Evolutionary conservation across 352 stramenopile genomes (phyloP).

Genomic region (Phytophthora vignae): DNA sequence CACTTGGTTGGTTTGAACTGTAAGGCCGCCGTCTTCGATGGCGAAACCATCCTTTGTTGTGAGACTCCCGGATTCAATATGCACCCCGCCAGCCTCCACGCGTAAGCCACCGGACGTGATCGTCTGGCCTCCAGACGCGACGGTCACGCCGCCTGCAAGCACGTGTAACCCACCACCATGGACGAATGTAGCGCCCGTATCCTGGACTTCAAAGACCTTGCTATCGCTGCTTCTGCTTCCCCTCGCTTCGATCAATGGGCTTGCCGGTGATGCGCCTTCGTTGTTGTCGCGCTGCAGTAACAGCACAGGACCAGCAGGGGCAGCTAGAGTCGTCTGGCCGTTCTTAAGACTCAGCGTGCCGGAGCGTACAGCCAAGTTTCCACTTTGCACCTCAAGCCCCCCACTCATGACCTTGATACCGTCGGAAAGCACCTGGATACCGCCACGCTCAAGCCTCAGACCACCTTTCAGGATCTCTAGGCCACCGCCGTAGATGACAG

Average conservation of each 20-base stretch:
- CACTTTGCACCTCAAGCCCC: conserved; percentile 51
- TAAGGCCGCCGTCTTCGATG: conserved; percentile 70
- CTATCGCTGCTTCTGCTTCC: conserved; percentile 28
- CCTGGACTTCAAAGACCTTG: conserved; percentile 65
- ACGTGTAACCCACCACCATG: conserved; percentile 66
- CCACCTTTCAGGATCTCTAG: conserved; percentile 68
- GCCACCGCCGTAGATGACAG: conserved; percentile 63
- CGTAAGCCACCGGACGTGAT: conserved; percentile 68
- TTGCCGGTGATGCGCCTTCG: conserved; percentile 24
- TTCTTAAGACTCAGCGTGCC: conserved; percentile 53
- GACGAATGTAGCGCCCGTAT: conserved; percentile 57
- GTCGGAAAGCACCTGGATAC: conserved; percentile 66
- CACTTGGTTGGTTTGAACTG: conserved; percentile 48
- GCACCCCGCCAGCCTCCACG: conserved; percentile 62
- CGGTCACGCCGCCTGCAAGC: conserved; percentile 52
- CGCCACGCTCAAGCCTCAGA: conserved; percentile 62
- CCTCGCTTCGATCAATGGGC: conserved; percentile 43
- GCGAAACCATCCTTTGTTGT: conserved; percentile 63
- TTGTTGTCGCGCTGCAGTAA: conserved; percentile 34
- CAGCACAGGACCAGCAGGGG: conserved; percentile 27
- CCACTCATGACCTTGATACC: conserved; percentile 58
- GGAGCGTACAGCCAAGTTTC: conserved; percentile 48
- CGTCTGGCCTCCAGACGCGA: conserved; percentile 64
- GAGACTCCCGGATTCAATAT: conserved; percentile 60
- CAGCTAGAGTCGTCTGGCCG: conserved; percentile 41